Evolutionary conservation across 1,139 yeast species (phyloP).

Genomic region (Martiniozyma asiatica): DNA sequence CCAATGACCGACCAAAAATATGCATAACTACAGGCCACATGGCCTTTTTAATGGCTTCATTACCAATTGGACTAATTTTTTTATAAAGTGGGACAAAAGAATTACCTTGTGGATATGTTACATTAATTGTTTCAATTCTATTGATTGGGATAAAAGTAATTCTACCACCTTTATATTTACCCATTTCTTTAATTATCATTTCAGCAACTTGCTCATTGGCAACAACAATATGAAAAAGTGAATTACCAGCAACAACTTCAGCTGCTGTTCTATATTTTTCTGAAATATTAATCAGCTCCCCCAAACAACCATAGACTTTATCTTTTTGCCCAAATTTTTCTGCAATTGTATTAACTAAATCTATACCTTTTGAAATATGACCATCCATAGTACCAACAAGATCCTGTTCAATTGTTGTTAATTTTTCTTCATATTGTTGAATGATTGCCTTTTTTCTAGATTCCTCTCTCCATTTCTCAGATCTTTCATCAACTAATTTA

Average conservation of each 20-base stretch:
- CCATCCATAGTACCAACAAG: conserved; percentile 69
- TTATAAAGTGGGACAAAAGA: conserved; percentile 66
- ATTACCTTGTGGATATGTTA: conserved; percentile 41
- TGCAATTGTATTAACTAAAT: conserved; percentile 51
- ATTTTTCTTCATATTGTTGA: conserved; percentile 45
- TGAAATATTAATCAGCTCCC: conserved; percentile 69
- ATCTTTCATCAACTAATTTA: conserved; percentile 53
- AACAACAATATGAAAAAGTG: conserved; percentile 81
- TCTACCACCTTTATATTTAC: conserved; percentile 63
- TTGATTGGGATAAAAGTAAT: conserved; percentile 87
- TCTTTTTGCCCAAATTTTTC: conserved; percentile 36
- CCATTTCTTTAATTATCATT: conserved; percentile 61
- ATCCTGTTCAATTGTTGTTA: conserved; percentile 43
- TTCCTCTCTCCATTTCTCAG: conserved; percentile 71
- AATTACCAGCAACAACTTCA: conserved; percentile 80
- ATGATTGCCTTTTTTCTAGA: conserved; percentile 44
- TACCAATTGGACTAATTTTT: conserved; percentile 31
- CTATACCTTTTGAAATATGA: conserved; percentile 55
- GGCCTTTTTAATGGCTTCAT: conserved; percentile 34
- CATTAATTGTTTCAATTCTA: conserved; percentile 35
- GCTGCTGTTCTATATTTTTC: conserved; percentile 79
- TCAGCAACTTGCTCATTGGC: conserved; percentile 82
- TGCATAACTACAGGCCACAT: conserved; percentile 60
- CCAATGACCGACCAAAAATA: conserved; percentile 71
- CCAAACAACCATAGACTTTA: conserved; percentile 68